Conservation (phyloP, 1,139 yeast species). For the Suhomyces wounanorum region DNA sequence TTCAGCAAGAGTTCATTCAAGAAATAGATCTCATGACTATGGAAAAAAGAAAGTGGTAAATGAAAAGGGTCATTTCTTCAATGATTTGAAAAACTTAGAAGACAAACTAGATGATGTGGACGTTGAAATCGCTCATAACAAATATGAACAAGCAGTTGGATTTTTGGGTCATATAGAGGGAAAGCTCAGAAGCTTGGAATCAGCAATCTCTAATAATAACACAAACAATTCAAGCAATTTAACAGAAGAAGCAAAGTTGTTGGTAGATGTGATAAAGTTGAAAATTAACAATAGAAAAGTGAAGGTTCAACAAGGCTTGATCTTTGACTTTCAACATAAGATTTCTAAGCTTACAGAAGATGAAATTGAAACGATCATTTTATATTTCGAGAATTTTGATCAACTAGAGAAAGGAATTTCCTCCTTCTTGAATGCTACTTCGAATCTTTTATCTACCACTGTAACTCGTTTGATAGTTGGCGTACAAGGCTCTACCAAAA, state of each 20-base stretch:
- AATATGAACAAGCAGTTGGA: conserved; percentile 57
- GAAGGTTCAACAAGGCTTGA: conserved; percentile 40
- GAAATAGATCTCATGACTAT: conserved; percentile 55
- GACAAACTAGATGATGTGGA: conserved; percentile 69
- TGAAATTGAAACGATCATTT: conserved; percentile 37
- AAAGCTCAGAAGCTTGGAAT: conserved; percentile 27
- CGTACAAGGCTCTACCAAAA: conserved; percentile 48
- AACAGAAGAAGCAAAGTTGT: conserved; percentile 36
- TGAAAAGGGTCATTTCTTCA: conserved; percentile 36
- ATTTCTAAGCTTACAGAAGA: conserved; percentile 33
- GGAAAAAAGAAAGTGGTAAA: conserved; percentile 16
- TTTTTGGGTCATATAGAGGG: conserved; percentile 47
- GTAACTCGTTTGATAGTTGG: conserved; percentile 42
- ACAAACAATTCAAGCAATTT: conserved; percentile 10
- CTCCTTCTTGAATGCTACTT: conserved; percentile 40
- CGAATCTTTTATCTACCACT: conserved; percentile 34
- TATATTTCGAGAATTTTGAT: conserved; percentile 39
- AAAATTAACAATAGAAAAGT: conserved; percentile 41
- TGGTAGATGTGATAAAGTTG: conserved; percentile 40
- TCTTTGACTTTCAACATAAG: conserved; percentile 42
- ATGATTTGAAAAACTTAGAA: conserved; percentile 55
- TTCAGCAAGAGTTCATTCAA: conserved; percentile 55
- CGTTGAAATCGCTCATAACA: conserved; percentile 62
- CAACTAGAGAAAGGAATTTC: conserved; percentile 42
- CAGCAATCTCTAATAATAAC: conserved; percentile 16